These are phyloP conservation scores for Pythium oligandrum DNA, from an alignment of 352 stramenopile genomes.

Conservation along the genomic window DNA sequence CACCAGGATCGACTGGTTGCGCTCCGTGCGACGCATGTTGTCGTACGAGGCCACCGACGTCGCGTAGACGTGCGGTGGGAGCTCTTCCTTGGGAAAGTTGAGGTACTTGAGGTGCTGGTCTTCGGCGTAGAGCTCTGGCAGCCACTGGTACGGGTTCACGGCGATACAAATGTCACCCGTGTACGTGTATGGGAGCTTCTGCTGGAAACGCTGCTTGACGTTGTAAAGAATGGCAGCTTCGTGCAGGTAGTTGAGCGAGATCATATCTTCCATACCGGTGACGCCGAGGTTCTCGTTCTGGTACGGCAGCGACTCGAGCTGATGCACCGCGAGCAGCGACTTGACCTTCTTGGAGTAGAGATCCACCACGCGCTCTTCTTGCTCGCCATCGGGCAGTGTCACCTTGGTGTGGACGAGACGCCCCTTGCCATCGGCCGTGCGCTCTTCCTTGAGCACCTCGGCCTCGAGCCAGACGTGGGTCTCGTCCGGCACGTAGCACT, in stretches of 20 bases:
- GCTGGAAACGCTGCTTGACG: conserved; percentile 78
- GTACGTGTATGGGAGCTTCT: conserved; percentile 92
- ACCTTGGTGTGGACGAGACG: conserved; percentile 69
- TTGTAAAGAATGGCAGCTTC: conserved; percentile 90
- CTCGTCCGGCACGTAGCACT: conserved; percentile 86
- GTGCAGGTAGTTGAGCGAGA: conserved; percentile 87
- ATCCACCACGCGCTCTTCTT: conserved; percentile 67
- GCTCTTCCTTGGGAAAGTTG: conserved; percentile 66
- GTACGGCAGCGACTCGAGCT: conserved; percentile 78
- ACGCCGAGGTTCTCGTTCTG: conserved; percentile 73
- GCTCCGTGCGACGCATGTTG: conserved; percentile 60
- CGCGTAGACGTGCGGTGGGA: conserved; percentile 75
- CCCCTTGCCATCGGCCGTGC: conserved; percentile 46
- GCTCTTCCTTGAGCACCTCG: conserved; percentile 68
- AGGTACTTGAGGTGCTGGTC: conserved; percentile 75
- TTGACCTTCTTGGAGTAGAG: conserved; percentile 69
- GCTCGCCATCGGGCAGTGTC: conserved; percentile 30
- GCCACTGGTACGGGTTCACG: conserved; percentile 96
- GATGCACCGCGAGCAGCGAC: conserved; percentile 58
- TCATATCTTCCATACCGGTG: conserved; percentile 83
- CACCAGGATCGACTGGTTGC: conserved; percentile 86
- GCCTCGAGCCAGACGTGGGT: conserved; percentile 80
- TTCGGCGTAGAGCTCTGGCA: conserved; percentile 82
- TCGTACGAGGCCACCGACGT: conserved; percentile 76
- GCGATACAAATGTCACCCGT: conserved; percentile 97